Percentiles rank a stretch among this genome's conserved stretches.
phyloP scores from a whole-genome alignment of 2,329 filamentous ascomycete species.

The Myotisia sp. region DNA sequence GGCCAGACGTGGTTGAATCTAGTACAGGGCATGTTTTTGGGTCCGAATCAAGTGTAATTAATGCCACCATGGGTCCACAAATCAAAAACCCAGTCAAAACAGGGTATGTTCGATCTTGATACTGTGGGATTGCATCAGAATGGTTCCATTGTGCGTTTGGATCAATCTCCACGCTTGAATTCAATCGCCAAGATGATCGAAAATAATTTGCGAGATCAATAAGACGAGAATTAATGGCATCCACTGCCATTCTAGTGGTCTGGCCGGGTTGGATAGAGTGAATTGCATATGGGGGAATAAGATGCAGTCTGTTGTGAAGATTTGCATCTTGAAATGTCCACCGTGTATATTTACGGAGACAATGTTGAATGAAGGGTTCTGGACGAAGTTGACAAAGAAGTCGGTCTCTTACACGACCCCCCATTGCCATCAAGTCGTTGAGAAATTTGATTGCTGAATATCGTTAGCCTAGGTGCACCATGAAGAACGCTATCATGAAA shows the following conservation, averaged over 20 bases:
- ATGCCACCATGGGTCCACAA: constrained; percentile 37
- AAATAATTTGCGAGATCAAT: constrained; percentile 31
- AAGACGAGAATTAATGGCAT: constrained; percentile 31
- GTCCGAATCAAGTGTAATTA: constrained; percentile 38
- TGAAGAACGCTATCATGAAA: not conserved
- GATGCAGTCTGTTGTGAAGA: constrained; percentile 22
- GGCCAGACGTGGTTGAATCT: constrained; percentile 13
- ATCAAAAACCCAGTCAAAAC: constrained; percentile 43
- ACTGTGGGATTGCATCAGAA: constrained; percentile 5
- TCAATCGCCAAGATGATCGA: constrained; percentile 18
- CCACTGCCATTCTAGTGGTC: constrained; percentile 28
- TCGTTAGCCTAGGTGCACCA: not conserved
- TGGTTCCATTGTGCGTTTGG: constrained; percentile 4
- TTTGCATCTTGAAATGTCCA: constrained; percentile 41
- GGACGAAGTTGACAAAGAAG: constrained; percentile 24
- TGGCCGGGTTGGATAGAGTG: constrained; percentile 29
- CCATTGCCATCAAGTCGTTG: constrained; percentile 36
- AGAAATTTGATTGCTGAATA: constrained; percentile 37
- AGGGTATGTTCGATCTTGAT: constrained; percentile 24
- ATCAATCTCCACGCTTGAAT: constrained; percentile 6
- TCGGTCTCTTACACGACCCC: constrained; percentile 39
- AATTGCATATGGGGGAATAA: constrained; percentile 34
- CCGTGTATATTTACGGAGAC: constrained; percentile 35
- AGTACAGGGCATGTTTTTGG: constrained; percentile 17
- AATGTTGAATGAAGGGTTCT: constrained; percentile 26